Base-by-base conservation (phyloP, 2,329 filamentous ascomycete genomes). In the Ophiosphaerella herpotricha region DNA sequence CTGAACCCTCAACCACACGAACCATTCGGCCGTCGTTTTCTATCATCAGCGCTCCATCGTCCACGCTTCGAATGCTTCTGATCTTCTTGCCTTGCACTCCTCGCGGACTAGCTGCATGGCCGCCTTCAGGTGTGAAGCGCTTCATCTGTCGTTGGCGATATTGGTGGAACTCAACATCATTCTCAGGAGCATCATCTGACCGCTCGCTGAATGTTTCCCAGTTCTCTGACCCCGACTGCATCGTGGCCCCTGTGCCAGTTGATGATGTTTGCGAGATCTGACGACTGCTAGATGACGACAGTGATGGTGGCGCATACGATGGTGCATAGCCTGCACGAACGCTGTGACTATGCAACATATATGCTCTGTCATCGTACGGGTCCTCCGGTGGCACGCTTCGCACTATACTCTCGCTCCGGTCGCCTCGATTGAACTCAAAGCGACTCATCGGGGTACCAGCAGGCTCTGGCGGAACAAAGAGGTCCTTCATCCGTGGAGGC, bases 201-300 rank as follows among this genome's bases (percentile, higher is more conserved):
- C 82, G 85, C 70, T 96, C 90, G 62, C 94, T 92, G 64, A 94
- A 97, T 8, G 92, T 96, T 74, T 97, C 93, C 93, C 93, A 97
- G 72, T 97, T 97, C 75, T 97, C 93, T 3, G 90, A 96, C 1
- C 90, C 90, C 5, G 89, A 91, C 23, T 89, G 81, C 18, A 81
- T 81, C 1, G 88, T 90, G n/a, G 77, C 77, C 18, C 78, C 75
- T 5, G 62, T 72, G 14, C 63, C 64, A 18, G 62, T 71, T 2
- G 71, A 73, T 1, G 90, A 92, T 1, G 87, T 87, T 39, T 63
- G 59, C n/a, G 87, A 90, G 13, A 88, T 86, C 62, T 93, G 89
- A 40, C 90, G 80, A 54, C 77, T 80, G 21, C 60, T 60, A 14
- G 65, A 47, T 1, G 62, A 63, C 34, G 66, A 60, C 4, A 64